A percentile compares a stretch with the other conserved stretches of the same genome.
These are phyloP conservation scores for Xylaria nigripes DNA, from an alignment of 495 filamentous ascomycete species.

Conservation along the genomic window DNA sequence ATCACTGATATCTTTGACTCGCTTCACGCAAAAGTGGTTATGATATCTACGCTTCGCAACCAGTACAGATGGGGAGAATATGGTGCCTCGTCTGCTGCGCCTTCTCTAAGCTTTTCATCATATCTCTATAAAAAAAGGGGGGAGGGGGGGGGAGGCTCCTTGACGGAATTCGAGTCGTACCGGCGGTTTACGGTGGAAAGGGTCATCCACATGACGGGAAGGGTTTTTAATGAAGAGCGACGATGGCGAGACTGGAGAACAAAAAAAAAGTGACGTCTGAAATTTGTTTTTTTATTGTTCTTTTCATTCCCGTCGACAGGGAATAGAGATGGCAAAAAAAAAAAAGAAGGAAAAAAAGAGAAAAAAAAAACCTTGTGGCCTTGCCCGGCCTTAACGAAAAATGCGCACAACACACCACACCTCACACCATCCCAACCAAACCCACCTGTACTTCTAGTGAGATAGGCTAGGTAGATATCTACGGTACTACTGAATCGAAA, in stretches of 20 bases:
- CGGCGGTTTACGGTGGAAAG: background rate
- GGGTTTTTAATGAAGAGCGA: conserved; percentile 8
- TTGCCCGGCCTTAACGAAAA: no score
- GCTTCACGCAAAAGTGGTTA: background rate
- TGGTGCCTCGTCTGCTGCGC: background rate
- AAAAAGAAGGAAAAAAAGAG: no score
- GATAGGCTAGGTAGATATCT: background rate
- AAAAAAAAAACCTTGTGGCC: no score
- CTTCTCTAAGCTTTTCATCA: background rate
- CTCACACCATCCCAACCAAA: background rate
- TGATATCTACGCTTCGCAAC: background rate
- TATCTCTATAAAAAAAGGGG: background rate
- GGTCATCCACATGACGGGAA: background rate
- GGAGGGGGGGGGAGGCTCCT: background rate
- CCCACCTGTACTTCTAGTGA: background rate
- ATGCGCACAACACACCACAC: no score
- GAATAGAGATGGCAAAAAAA: background rate
- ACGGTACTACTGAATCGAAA: background rate
- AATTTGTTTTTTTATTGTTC: background rate
- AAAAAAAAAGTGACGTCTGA: background rate
- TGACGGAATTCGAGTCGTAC: background rate
- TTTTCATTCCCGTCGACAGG: background rate
- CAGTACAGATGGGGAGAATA: background rate
- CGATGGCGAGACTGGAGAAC: background rate
- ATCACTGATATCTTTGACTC: background rate